Conservation (phyloP, 192 early-diverging fungal species). For the Thoreauomyces humboldtii region DNA sequence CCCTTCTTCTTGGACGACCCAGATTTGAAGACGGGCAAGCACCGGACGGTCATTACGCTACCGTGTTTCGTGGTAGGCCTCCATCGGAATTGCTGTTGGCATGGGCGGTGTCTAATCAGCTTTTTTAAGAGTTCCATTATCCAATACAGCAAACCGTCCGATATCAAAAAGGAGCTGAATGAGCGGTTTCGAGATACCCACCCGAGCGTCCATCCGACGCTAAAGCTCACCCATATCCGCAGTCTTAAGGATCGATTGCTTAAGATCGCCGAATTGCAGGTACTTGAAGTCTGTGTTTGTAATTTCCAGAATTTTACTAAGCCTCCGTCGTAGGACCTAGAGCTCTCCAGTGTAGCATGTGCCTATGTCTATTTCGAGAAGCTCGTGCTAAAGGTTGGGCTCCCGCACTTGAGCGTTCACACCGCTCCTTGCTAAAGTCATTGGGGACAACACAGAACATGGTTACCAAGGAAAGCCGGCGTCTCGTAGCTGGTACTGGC, state of each 20-base stretch:
- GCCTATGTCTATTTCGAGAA: slow-evolving; percentile 97
- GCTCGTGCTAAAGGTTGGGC: slow-evolving; percentile 80
- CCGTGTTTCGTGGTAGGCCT: slow-evolving; percentile 82
- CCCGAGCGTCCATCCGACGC: slow-evolving; percentile 71
- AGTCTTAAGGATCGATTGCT: slow-evolving; percentile 70
- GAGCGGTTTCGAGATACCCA: slow-evolving; percentile 80
- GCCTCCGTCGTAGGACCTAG: slow-evolving; percentile 73
- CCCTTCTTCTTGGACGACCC: slow-evolving; percentile 87
- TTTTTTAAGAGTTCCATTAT: slow-evolving; percentile 73
- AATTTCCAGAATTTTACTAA: too few relatives aligned
- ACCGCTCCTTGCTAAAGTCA: not conserved
- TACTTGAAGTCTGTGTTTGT: slow-evolving; percentile 2
- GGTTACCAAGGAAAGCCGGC: slow-evolving; percentile 71
- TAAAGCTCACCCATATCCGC: slow-evolving; percentile 88
- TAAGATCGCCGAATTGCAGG: slow-evolving; percentile 50
- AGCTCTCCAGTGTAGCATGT: slow-evolving; percentile 84
- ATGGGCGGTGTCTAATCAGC: not conserved
- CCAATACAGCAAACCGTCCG: slow-evolving; percentile 73
- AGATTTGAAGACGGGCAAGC: slow-evolving; percentile 73
- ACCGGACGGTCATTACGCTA: slow-evolving; percentile 74
- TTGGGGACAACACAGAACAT: slow-evolving; percentile 42
- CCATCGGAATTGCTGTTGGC: not conserved
- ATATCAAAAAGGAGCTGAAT: slow-evolving; percentile 85
- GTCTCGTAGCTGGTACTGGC: slow-evolving; percentile 50
- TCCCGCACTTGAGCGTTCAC: not conserved